These are phyloP conservation scores for Saccharomycopsis babjevae DNA, from an alignment of 805 yeast genomes.

Conservation along the genomic window DNA sequence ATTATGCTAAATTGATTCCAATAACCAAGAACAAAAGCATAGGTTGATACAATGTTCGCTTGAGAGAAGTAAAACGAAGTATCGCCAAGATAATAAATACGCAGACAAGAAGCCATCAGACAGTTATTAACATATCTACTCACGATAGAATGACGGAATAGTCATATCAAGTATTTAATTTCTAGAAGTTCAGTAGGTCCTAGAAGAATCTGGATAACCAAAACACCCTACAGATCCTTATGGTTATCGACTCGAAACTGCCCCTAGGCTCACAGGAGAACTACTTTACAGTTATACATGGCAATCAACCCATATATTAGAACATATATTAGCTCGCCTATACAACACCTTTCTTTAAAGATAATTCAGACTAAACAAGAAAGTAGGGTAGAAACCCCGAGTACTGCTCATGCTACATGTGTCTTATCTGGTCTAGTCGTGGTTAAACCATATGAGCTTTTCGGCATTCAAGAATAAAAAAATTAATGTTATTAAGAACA, in stretches of 20 bases:
- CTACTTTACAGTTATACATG: slow-evolving; percentile 85
- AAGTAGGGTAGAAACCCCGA: slow-evolving; percentile 71
- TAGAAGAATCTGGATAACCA: slow-evolving; percentile 84
- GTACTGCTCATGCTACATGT: slow-evolving; percentile 79
- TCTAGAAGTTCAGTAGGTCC: slow-evolving; percentile 90
- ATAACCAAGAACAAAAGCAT: slow-evolving; percentile 43
- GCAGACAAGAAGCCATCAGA: slow-evolving; percentile 80
- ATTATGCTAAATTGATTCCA: slow-evolving; percentile 71
- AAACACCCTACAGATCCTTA: slow-evolving; percentile 76
- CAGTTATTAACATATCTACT: slow-evolving; percentile 82
- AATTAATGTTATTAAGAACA: too few species aligned
- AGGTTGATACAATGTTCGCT: slow-evolving; percentile 34
- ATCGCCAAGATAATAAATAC: slow-evolving; percentile 69
- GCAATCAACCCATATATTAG: slow-evolving; percentile 75
- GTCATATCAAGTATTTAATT: slow-evolving; percentile 79
- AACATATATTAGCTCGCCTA: slow-evolving; percentile 89
- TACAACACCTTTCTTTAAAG: slow-evolving; percentile 71
- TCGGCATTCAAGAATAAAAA: background rate
- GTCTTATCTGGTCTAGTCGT: slow-evolving; percentile 36
- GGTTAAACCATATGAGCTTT: background rate
- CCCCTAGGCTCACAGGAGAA: slow-evolving; percentile 82
- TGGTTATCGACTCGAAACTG: slow-evolving; percentile 66
- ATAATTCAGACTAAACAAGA: slow-evolving; percentile 75
- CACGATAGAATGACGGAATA: slow-evolving; percentile 61
- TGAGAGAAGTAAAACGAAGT: slow-evolving; percentile 60